A percentile compares a stretch with the other conserved stretches of the same genome.
These are phyloP conservation scores for Aureobasidium zeae DNA, from an alignment of 2,329 filamentous ascomycete genomes.

Conservation along the genomic window DNA sequence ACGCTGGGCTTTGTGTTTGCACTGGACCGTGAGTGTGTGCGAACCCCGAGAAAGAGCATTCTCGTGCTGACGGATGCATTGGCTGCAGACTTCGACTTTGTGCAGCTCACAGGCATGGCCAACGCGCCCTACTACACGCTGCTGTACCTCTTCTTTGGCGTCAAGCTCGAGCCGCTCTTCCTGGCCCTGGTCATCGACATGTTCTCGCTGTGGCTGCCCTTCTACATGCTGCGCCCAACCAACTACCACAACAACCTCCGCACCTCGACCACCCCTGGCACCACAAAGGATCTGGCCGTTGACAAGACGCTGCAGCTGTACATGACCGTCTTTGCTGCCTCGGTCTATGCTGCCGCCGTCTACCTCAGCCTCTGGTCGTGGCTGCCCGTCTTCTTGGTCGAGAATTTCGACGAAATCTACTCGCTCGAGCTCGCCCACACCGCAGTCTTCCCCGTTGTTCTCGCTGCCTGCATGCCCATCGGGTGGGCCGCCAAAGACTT, in stretches of 20 bases:
- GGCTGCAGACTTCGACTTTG: constrained; percentile 34
- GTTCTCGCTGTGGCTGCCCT: constrained; percentile 60
- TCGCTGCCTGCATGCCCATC: constrained; percentile 53
- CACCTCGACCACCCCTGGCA: constrained; percentile 34
- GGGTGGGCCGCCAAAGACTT: constrained; percentile 66
- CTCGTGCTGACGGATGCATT: not conserved
- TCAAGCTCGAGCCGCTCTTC: constrained; percentile 52
- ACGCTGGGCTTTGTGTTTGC: constrained; percentile 62
- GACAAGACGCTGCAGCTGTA: constrained; percentile 55
- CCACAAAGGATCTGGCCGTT: constrained; percentile 41
- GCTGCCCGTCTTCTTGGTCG: constrained; percentile 62
- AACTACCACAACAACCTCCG: constrained; percentile 49
- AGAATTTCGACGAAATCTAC: constrained; percentile 63
- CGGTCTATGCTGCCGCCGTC: constrained; percentile 66
- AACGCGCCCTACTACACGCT: constrained; percentile 70
- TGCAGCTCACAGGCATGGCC: constrained; percentile 49
- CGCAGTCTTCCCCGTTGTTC: constrained; percentile 41
- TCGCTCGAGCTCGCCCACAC: constrained; percentile 60
- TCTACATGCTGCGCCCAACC: constrained; percentile 61
- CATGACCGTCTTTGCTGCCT: constrained; percentile 58
- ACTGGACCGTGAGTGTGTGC: constrained; percentile 64
- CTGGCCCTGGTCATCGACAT: constrained; percentile 59
- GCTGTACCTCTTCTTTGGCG: constrained; percentile 65
- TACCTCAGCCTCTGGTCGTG: constrained; percentile 60
- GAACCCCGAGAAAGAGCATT: no score